Base-by-base conservation (phyloP, 2,329 filamentous ascomycete genomes). In the Pyrenophora seminiperda region DNA sequence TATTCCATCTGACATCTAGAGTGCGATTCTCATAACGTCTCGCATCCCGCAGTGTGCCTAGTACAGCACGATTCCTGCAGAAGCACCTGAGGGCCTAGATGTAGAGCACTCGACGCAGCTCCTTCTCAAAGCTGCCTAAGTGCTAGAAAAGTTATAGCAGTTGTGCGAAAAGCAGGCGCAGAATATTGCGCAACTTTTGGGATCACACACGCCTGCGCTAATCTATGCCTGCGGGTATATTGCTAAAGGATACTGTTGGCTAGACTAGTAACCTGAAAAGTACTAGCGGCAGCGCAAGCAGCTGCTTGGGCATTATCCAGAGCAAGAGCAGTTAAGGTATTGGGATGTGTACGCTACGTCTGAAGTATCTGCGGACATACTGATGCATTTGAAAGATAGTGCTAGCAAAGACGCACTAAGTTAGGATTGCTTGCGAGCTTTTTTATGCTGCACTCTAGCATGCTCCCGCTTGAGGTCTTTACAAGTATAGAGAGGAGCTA, bases 311-410 rank as follows among this genome's bases (percentile, higher is more conserved):
- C 66, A 60, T 41, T 50, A 58, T 18, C 55, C 60, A 6, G 41
- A 37, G 5, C 69, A 73, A 41, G 64, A 58, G 6, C 42, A 50
- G 22, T 73, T 71, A 24, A 62, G 66, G 15, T 72, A 76, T 57
- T 15, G 56, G 5, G 52, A 73, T 54, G 65, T 76, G 4, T 75
- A 73, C 37, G 59, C 67, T 2, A 74, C 67, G 0, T 75, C 75
- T 41, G 68, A 75, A 49, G 68, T 63, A 6, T 74, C 72, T 5
- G 61, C 63, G 7, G 47, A 59, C 1, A 43, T 56, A 10, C 49
- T 74, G 9, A 31, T 61, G 17, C 18, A 52, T 1, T 61, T 61
- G 29, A 3, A 47, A 22, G 44, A 22, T 9, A 50, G 60, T 42
- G 51, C 32, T 7, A 44, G 32, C 5, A 13, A 14, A 14, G 54